Percentiles rank a stretch among this genome's conserved stretches.
These are phyloP conservation scores for Cynara cardunculus DNA, from an alignment of 129 eudicot species.

Conservation along the genomic window DNA sequence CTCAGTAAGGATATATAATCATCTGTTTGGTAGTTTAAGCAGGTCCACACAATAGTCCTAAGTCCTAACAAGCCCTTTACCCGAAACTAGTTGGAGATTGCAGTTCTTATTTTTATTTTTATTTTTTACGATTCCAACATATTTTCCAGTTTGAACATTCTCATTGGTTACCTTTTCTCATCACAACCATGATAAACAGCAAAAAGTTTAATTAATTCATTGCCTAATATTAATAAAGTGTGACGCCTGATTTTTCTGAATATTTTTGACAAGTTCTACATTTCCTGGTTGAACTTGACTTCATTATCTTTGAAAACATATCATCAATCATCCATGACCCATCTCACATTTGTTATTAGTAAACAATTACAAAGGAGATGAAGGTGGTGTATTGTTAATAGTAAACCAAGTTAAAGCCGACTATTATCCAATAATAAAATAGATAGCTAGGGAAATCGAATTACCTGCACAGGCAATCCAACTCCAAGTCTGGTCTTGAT, in stretches of 20 bases:
- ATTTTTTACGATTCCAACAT: not conserved
- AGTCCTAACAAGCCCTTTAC: not conserved
- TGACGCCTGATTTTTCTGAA: not conserved
- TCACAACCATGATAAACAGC: not conserved
- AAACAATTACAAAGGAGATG: not conserved
- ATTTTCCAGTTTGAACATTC: not conserved
- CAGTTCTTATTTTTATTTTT: not conserved
- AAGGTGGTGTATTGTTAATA: not conserved
- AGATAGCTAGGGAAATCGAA: not conserved
- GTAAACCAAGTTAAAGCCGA: not conserved
- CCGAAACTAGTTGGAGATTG: not conserved
- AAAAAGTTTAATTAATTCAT: too few species aligned
- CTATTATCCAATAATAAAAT: not conserved
- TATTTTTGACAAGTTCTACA: not conserved
- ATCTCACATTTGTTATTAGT: not conserved
- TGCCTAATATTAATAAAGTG: not conserved
- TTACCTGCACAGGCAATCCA: conserved; percentile 93
- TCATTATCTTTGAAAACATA: not conserved
- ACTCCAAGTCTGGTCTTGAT: conserved; percentile 86
- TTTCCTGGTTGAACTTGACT: not conserved
- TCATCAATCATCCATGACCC: not conserved
- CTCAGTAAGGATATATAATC: not conserved
- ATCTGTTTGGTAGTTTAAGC: not conserved
- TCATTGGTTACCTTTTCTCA: not conserved
- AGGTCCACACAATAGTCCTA: not conserved